Conservation (phyloP, 73 alveolate genomes). For the Blepharisma japonicum region DNA sequence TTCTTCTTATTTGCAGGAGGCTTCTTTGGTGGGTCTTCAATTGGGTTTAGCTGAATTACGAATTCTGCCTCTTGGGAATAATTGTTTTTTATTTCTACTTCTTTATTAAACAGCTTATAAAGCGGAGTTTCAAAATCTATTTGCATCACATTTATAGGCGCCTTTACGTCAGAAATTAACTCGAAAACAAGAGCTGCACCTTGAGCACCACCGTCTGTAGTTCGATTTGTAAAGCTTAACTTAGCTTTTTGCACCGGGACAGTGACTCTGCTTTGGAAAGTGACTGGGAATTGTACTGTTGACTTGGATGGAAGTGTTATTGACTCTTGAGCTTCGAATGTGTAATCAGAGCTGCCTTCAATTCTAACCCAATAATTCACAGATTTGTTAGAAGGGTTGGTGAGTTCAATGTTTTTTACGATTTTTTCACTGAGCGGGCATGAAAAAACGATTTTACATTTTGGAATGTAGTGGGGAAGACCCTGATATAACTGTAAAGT, state of each 20-base stretch:
- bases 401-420: constrained; percentile 74
- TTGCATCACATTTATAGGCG: constrained; percentile 72
- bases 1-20: constrained; percentile 36
- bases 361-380: constrained; percentile 91
- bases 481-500: constrained; percentile 81
- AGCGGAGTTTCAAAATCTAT: constrained; percentile 63
- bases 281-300: constrained; percentile 82
- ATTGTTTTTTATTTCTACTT: constrained; percentile 38
- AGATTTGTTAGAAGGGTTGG: constrained; percentile 89
- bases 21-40: constrained; percentile 35
- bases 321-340: constrained; percentile 72
- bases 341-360: constrained; percentile 90
- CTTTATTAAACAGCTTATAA: constrained; percentile 37
- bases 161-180: constrained; percentile 84
- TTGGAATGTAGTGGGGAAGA: constrained; percentile 93
- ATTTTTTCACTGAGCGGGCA: constrained; percentile 91
- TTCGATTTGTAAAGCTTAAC: constrained; percentile 85
- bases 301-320: constrained; percentile 83
- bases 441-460: constrained; percentile 89
- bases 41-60: constrained; percentile 32
- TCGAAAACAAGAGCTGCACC: constrained; percentile 98
- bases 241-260: constrained; percentile 81
- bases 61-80: constrained; percentile 47
- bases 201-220: constrained; percentile 85
- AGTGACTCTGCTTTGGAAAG: constrained; percentile 84